Conservation (phyloP, 768 basidiomycete species). For the Phaeotremella fagi region DNA sequence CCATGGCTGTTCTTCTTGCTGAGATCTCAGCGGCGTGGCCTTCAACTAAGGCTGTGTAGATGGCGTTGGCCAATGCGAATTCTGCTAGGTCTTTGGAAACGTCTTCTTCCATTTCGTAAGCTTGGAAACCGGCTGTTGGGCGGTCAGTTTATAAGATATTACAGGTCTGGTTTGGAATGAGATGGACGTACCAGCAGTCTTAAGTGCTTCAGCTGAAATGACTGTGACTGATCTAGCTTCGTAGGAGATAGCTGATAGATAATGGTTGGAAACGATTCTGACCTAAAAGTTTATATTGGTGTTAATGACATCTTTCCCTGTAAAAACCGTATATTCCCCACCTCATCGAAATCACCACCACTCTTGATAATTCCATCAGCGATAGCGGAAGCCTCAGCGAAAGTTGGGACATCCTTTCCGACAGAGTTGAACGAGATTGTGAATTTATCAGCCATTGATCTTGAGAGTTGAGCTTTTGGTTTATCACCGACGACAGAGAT, state of each 20-base stretch:
- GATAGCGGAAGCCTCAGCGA: constrained; percentile 88
- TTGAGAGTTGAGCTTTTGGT: constrained; percentile 83
- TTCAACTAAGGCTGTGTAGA: constrained; percentile 90
- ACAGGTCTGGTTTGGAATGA: not conserved
- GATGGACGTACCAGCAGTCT: constrained; percentile 64
- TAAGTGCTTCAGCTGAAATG: constrained; percentile 73
- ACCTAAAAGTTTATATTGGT: constrained; percentile 28
- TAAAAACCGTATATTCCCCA: constrained; percentile 32
- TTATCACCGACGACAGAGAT: constrained; percentile 94
- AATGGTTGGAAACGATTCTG: constrained; percentile 53
- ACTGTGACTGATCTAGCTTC: constrained; percentile 72
- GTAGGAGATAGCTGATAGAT: constrained; percentile 70
- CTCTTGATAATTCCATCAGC: constrained; percentile 86
- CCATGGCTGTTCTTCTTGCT: constrained; percentile 91
- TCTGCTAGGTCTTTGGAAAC: constrained; percentile 87
- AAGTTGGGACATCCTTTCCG: constrained; percentile 93
- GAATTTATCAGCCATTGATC: constrained; percentile 62
- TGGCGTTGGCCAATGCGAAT: constrained; percentile 92
- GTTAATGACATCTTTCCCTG: too few relatives aligned
- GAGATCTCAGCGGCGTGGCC: constrained; percentile 85
- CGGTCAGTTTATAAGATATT: too few relatives aligned
- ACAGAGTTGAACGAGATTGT: constrained; percentile 93
- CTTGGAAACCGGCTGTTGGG: constrained; percentile 74
- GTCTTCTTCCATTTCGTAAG: constrained; percentile 97
- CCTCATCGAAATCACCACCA: constrained; percentile 78